These are phyloP conservation scores for Lentinula guzmanii DNA, from an alignment of 768 basidiomycete species.

Conservation along the genomic window DNA sequence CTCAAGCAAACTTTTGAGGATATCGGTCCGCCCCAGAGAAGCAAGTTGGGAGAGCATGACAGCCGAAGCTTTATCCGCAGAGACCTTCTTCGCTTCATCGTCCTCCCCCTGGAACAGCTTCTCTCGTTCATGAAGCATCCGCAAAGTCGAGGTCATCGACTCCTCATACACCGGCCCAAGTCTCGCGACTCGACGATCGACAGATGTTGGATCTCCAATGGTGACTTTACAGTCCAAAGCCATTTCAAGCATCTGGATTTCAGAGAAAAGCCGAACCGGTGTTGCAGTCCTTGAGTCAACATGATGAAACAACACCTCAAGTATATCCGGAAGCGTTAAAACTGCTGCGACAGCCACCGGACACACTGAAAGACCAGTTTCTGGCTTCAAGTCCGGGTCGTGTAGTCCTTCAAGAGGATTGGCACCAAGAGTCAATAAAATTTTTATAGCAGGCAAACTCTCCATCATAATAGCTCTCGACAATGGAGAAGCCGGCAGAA, in stretches of 20 bases:
- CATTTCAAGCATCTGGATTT: constrained; percentile 1
- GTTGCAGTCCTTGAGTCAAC: background rate
- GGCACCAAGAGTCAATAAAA: constrained; percentile 4
- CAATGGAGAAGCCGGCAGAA: constrained; percentile 7
- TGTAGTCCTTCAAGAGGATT: constrained; percentile 7
- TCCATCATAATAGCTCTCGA: constrained; percentile 9
- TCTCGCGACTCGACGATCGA: constrained; percentile 8
- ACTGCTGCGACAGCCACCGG: background rate
- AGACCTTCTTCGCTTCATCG: background rate
- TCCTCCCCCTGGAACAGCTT: background rate
- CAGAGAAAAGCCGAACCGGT: background rate
- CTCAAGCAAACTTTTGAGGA: constrained; percentile 4
- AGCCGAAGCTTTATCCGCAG: background rate
- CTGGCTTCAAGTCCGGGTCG: background rate
- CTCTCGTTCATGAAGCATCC: constrained; percentile 3
- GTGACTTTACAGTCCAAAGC: background rate
- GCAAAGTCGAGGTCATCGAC: constrained; percentile 3
- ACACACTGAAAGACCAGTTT: background rate
- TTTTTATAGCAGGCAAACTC: background rate
- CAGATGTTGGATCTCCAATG: constrained; percentile 3
- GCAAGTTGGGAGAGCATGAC: constrained; percentile 1
- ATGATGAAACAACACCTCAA: background rate
- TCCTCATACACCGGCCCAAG: constrained; percentile 4
- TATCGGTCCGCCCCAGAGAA: background rate
- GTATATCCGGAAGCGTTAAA: constrained; percentile 2